Evolutionary conservation across 2,329 filamentous ascomycete genomes (phyloP), one percentile per base, ranked within the genome.

Genomic region (Anthostomella pinea): DNA sequence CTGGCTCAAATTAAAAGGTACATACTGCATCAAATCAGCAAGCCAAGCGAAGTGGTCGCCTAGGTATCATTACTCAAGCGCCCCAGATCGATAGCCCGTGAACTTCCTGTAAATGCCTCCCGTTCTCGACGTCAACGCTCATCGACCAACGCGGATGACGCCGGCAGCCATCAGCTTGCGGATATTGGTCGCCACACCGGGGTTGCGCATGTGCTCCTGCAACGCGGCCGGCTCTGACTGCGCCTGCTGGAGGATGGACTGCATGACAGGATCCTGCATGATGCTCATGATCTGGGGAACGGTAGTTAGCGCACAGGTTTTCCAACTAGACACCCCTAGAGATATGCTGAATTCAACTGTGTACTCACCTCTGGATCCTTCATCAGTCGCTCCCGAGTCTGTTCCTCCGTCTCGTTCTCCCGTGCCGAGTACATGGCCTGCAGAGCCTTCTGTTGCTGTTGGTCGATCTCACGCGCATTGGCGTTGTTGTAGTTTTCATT

Each of bases 141-240:
- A 60, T 52, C 65, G 54, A 25, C 86, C 85, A 50, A 91, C 73
- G 27, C 87, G 81, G 55, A 96, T 96, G 10, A 96, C 89, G 58
- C 93, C 90, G 27, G 91, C 90, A 36, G 88, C 88, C 50, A 95
- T 83, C 54, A 97, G 71, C 70, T 96, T 96, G 73, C 96, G 88
- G 48, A 98, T 85, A 77, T 96, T 95, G 54, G 78, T 78, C 42
- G 82, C 77, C 52, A 98, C 86, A 40, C 74, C 77, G 1, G 88
- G 79, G 71, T 97, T 98, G 72, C 83, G 87, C 87, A 98, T 95
- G 67, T 98, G 94, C 65, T 98, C 91, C 62, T 94, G 85, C 46
- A 98, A 78, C 29, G 93, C 93, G 31, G 85, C 85, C 13, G 93
- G 93, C 57, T 98, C 87, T 37, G 80, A 81, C 74, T 97, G 95